Conservation (phyloP, 495 filamentous ascomycete genomes). For the Saxophila tyrrhenica region DNA sequence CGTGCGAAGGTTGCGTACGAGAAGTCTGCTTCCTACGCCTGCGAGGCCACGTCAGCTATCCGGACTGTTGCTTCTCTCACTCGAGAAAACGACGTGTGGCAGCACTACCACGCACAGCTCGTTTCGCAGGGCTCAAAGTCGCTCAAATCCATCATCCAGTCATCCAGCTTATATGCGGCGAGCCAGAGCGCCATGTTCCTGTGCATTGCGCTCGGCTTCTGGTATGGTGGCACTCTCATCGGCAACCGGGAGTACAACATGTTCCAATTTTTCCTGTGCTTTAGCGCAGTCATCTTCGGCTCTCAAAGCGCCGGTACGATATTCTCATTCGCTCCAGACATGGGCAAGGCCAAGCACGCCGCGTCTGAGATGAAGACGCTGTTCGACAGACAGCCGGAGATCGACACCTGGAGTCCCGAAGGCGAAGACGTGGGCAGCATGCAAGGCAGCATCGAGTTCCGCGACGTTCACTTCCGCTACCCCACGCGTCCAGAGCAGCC, state of each 20-base stretch:
- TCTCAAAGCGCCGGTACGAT: slow-evolving; percentile 77
- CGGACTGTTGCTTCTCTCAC: slow-evolving; percentile 87
- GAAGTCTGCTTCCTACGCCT: slow-evolving; percentile 68
- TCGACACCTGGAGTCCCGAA: slow-evolving; percentile 71
- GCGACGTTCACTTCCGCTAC: slow-evolving; percentile 42
- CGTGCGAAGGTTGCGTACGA: slow-evolving; percentile 62
- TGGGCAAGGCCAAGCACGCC: slow-evolving; percentile 78
- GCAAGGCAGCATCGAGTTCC: slow-evolving; percentile 46
- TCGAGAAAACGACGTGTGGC: slow-evolving; percentile 67
- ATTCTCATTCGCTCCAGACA: slow-evolving; percentile 75
- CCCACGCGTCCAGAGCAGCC: slow-evolving; percentile 61
- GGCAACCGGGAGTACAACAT: slow-evolving; percentile 56
- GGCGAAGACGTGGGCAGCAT: slow-evolving; percentile 49
- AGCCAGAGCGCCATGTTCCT: slow-evolving; percentile 74
- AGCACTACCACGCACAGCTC: slow-evolving; percentile 58
- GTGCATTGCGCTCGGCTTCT: slow-evolving; percentile 81
- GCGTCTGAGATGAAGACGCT: slow-evolving; percentile 63
- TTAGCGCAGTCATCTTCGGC: slow-evolving; percentile 67
- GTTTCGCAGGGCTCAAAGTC: slow-evolving; percentile 46
- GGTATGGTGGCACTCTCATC: slow-evolving; percentile 79
- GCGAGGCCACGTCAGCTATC: slow-evolving; percentile 82
- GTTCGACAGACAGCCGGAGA: slow-evolving; percentile 66
- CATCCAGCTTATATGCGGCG: slow-evolving; percentile 63
- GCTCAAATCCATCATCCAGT: slow-evolving; percentile 53
- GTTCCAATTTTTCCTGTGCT: slow-evolving; percentile 80